A percentile compares a stretch with the other conserved stretches of the same genome.
Conservation (phyloP, 164 flowering plant species). For the Magnolia changhungtana region DNA sequence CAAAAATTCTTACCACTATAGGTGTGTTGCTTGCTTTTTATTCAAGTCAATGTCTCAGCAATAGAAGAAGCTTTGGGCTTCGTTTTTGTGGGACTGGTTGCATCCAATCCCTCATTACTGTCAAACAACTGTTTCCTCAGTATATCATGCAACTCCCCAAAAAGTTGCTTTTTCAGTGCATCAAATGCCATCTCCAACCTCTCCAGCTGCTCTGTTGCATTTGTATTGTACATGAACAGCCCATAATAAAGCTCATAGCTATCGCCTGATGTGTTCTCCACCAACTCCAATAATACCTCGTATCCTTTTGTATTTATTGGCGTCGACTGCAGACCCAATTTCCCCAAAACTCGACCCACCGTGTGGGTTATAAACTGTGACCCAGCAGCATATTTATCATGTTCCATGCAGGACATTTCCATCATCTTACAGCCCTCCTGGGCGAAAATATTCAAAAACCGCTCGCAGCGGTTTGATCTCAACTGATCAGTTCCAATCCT, state of each 20-base stretch:
- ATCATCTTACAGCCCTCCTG: conserved; percentile 76
- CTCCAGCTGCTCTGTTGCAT: conserved; percentile 67
- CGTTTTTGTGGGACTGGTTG: background rate
- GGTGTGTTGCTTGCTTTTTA: too few relatives aligned
- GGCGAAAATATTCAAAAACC: conserved; percentile 49
- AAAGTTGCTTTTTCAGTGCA: conserved; percentile 54
- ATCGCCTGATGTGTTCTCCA: conserved; percentile 68
- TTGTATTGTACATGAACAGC: conserved; percentile 74
- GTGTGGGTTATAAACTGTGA: conserved; percentile 83
- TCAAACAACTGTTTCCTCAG: conserved; percentile 74
- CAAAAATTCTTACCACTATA: too few relatives aligned
- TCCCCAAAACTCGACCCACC: conserved; percentile 68
- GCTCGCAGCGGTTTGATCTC: conserved; percentile 39
- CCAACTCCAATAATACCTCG: conserved; percentile 63
- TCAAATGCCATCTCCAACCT: conserved; percentile 69
- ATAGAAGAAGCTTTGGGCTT: background rate
- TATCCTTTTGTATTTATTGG: conserved; percentile 84
- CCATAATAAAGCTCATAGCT: conserved; percentile 86
- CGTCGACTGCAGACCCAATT: conserved; percentile 45
- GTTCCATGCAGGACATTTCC: conserved; percentile 82
- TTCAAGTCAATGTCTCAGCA: too few relatives aligned
- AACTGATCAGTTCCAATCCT: conserved; percentile 54
- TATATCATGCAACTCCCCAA: conserved; percentile 56
- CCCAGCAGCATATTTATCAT: conserved; percentile 65
- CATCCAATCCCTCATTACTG: background rate